phyloP scores from a whole-genome alignment of 306 rosid genomes.

The Inga oerstediana region DNA sequence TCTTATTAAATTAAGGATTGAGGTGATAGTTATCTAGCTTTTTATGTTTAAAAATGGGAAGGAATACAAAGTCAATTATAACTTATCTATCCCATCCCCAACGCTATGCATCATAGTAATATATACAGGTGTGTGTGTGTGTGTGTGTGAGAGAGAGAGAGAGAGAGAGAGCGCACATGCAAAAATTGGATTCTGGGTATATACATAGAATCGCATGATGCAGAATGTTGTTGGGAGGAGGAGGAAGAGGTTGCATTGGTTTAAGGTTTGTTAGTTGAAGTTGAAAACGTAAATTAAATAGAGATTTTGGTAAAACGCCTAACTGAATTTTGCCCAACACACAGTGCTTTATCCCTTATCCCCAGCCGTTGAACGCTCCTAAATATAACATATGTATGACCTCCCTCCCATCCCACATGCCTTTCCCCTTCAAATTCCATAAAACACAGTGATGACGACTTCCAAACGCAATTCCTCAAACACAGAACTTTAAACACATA shows the following conservation, averaged over 20 bases:
- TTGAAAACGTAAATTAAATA: not conserved
- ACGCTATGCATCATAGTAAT: too few relatives aligned
- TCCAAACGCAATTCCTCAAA: not conserved
- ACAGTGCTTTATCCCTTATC: not conserved
- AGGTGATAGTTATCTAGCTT: too few relatives aligned
- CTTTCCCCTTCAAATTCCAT: not conserved
- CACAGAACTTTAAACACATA: not conserved
- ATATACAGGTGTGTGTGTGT: too few relatives aligned
- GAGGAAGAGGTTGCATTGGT: not conserved
- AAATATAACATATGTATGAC: not conserved
- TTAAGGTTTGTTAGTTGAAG: not conserved
- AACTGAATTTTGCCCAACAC: not conserved
- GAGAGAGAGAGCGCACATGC: not conserved
- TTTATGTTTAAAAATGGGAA: too few relatives aligned
- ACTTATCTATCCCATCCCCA: too few relatives aligned
- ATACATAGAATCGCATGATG: not conserved
- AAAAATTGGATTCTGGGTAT: not conserved
- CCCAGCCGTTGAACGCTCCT: not conserved
- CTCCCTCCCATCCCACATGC: not conserved
- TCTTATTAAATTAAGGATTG: too few relatives aligned
- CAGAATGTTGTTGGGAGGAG: not conserved
- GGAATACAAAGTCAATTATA: too few relatives aligned
- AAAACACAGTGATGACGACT: too few relatives aligned
- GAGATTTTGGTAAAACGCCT: not conserved
- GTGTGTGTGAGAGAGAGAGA: too few relatives aligned